A percentile compares a stretch with the other conserved stretches of the same genome.
These are phyloP conservation scores for Chaetomium tenue DNA, from an alignment of 495 filamentous ascomycete species.

Conservation along the genomic window DNA sequence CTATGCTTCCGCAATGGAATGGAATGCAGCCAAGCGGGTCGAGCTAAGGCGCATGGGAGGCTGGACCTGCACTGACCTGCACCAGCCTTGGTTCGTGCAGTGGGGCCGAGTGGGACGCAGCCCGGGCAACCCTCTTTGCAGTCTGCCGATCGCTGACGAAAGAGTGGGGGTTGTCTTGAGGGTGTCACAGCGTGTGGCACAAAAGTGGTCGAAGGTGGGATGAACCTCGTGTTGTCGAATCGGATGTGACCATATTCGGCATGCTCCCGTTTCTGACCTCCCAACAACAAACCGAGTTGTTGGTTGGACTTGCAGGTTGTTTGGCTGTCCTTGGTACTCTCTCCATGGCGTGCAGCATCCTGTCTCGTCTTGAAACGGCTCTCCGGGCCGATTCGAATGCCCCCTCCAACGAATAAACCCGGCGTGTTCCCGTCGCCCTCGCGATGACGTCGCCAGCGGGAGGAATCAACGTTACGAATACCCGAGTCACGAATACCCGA, in stretches of 20 bases:
- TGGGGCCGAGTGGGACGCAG: constrained; percentile 2
- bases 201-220: background rate
- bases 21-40: background rate
- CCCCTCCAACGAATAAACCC: background rate
- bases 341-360: background rate
- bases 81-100: constrained; percentile 12
- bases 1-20: constrained; percentile 2
- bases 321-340: background rate
- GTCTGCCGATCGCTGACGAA: background rate
- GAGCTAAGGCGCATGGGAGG: constrained; percentile 16
- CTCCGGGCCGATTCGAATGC: background rate
- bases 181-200: background rate
- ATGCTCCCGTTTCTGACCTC: background rate
- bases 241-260: background rate
- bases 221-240: background rate
- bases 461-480: background rate
- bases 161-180: background rate
- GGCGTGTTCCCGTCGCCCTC: background rate
- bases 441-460: background rate
- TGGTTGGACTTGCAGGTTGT: background rate
- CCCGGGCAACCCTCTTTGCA: constrained; percentile 7
- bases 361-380: background rate
- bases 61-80: constrained; percentile 12
- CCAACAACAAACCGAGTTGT: background rate
- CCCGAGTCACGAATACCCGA: too few species aligned